These are phyloP conservation scores for Fusarium succisae DNA, from an alignment of 2,329 filamentous ascomycete genomes.

Conservation along the genomic window DNA sequence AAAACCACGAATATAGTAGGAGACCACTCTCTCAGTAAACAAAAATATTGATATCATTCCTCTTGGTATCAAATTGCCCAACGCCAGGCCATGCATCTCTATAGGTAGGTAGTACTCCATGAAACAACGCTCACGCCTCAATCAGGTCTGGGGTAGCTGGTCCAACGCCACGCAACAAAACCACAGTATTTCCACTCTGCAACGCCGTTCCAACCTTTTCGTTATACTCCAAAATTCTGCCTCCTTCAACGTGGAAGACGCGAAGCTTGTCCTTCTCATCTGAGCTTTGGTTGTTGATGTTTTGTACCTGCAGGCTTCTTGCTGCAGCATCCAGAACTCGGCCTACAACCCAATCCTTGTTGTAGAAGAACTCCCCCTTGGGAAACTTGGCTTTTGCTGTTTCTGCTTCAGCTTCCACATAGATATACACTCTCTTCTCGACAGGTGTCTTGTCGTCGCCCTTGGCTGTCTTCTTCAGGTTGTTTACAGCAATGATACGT, in stretches of 20 bases:
- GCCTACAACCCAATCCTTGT: constrained; percentile 88
- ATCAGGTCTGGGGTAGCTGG: constrained; percentile 76
- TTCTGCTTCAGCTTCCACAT: constrained; percentile 89
- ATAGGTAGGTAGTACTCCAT: constrained; percentile 2
- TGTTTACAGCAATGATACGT: constrained; percentile 75
- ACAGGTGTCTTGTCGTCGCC: constrained; percentile 83
- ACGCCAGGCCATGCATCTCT: constrained; percentile 34
- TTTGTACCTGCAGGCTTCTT: constrained; percentile 79
- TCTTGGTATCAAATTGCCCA: constrained; percentile 11
- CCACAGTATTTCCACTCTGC: constrained; percentile 87
- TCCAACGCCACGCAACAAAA: constrained; percentile 85
- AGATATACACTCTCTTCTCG: constrained; percentile 90
- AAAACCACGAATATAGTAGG: neutral
- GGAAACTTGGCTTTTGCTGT: constrained; percentile 86
- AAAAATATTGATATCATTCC: neutral
- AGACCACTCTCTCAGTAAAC: neutral
- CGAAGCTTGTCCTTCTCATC: constrained; percentile 82
- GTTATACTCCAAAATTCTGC: constrained; percentile 83
- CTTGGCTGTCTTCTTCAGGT: constrained; percentile 86
- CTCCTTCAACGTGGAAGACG: constrained; percentile 93
- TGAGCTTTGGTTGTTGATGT: constrained; percentile 81
- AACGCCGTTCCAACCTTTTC: constrained; percentile 82
- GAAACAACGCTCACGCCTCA: constrained; percentile 48
- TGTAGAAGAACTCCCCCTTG: constrained; percentile 82
- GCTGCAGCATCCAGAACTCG: constrained; percentile 82